These are phyloP conservation scores for Pestalotiopsis sp. DNA, from an alignment of 2,329 filamentous ascomycete genomes.

Conservation along the genomic window DNA sequence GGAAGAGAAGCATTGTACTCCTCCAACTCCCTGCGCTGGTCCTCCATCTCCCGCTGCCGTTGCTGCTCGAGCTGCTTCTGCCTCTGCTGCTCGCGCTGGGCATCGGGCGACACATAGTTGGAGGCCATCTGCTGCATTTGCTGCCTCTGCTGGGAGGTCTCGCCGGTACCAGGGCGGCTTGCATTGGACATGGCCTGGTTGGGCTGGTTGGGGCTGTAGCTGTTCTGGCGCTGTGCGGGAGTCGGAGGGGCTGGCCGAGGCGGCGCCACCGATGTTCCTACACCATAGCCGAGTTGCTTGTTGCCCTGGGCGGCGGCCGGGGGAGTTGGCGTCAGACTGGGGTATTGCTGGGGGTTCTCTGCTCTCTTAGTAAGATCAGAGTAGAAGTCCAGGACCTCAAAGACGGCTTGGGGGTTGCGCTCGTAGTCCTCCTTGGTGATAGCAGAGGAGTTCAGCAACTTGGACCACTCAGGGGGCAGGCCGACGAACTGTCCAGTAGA, in stretches of 20 bases:
- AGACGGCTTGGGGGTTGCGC: conserved; percentile 86
- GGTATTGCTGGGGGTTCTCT: conserved; percentile 70
- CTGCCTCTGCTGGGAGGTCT: conserved; percentile 54
- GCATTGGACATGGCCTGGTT: conserved; percentile 40
- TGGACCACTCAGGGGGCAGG: conserved; percentile 94
- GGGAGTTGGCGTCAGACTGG: conserved; percentile 70
- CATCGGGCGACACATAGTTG: conserved; percentile 56
- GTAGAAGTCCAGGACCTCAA: conserved; percentile 84
- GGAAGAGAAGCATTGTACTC: conserved; percentile 90
- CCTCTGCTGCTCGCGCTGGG: conserved; percentile 58
- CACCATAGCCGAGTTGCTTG: conserved; percentile 65
- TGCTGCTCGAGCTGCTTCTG: conserved; percentile 66
- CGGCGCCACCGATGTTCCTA: conserved; percentile 64
- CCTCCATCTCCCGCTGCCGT: conserved; percentile 59
- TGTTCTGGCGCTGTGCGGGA: conserved; percentile 42
- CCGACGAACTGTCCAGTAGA: conserved; percentile 94
- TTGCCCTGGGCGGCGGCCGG: conserved; percentile 57
- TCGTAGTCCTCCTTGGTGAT: conserved; percentile 99
- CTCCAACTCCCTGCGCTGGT: conserved; percentile 77
- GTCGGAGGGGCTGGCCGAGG: conserved; percentile 67
- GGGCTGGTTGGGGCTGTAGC: conserved; percentile 39
- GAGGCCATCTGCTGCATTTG: conserved; percentile 61
- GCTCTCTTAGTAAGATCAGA: conserved; percentile 78
- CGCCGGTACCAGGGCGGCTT: conserved; percentile 46
- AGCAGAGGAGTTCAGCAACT: conserved; percentile 90